A percentile compares a stretch with the other conserved stretches of the same genome.
These are phyloP conservation scores for Madurella mycetomatis DNA, from an alignment of 2,329 filamentous ascomycete species.

Conservation along the genomic window DNA sequence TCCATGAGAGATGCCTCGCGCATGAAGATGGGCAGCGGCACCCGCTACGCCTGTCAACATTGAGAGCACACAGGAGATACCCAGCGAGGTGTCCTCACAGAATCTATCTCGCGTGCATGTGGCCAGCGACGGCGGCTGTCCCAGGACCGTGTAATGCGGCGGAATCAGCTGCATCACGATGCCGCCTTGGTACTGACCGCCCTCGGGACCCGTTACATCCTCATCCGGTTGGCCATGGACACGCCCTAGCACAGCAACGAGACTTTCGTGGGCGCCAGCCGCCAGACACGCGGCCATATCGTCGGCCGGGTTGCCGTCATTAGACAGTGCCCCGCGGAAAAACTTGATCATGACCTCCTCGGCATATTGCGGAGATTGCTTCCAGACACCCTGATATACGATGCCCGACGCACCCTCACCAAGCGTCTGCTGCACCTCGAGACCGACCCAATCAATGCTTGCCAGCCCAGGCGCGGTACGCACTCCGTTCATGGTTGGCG, in stretches of 20 bases:
- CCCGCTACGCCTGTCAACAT: constrained; percentile 40
- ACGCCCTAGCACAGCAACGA: constrained; percentile 42
- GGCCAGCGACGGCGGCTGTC: constrained; percentile 40
- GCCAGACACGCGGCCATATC: constrained; percentile 45
- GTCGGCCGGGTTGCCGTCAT: constrained; percentile 44
- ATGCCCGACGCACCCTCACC: constrained; percentile 45
- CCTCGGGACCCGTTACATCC: constrained; percentile 12
- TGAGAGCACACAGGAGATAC: constrained; percentile 28
- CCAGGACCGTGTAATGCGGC: constrained; percentile 38
- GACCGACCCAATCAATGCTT: constrained; percentile 38
- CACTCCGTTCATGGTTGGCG: constrained; percentile 15
- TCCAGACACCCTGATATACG: constrained; percentile 40
- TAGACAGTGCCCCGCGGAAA: constrained; percentile 44
- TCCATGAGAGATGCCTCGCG: constrained; percentile 41
- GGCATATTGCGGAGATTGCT: constrained; percentile 23
- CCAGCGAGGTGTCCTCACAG: constrained; percentile 28
- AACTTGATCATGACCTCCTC: constrained; percentile 45
- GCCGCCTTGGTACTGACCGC: constrained; percentile 31
- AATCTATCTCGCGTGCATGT: constrained; percentile 45
- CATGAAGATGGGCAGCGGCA: constrained; percentile 42
- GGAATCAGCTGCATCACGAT: constrained; percentile 46
- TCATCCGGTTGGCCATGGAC: constrained; percentile 39
- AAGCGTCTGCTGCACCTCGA: constrained; percentile 38
- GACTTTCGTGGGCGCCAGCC: constrained; percentile 42
- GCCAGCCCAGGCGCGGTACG: constrained; percentile 29